Conservation (phyloP, 192 early-diverging fungal species). For the Phycomyces blakesleeanus region DNA sequence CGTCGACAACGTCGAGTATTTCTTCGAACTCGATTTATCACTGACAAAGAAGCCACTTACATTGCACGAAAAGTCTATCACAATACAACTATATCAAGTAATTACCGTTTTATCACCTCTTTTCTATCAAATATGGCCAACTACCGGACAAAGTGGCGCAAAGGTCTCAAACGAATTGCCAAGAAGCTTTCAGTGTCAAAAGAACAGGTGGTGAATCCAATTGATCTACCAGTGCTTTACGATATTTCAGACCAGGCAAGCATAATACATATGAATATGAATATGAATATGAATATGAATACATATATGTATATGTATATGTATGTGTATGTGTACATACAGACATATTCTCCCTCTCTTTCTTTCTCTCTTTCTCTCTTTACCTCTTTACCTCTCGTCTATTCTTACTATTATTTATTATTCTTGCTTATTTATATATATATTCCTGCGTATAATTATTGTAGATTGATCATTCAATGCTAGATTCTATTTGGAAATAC, state of each 20-base stretch:
- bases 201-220: background rate
- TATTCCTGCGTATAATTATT: too few species aligned
- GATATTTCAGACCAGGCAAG: conserved; percentile 13
- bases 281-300: too few species aligned
- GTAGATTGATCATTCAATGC: background rate
- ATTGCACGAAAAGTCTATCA: conserved; percentile 14
- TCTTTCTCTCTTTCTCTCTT: too few species aligned
- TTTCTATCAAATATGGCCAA: conserved; percentile 21
- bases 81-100: background rate
- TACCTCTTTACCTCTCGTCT: too few species aligned
- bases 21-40: conserved; percentile 17
- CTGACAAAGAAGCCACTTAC: conserved; percentile 10
- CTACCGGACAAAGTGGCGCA: conserved; percentile 18
- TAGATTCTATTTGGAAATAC: conserved; percentile 10
- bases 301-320: too few species aligned
- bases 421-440: background rate
- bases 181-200: conserved; percentile 1
- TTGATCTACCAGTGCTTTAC: background rate
- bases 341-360: too few species aligned
- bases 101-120: conserved; percentile 6
- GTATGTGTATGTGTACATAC: too few species aligned
- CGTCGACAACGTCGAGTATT: conserved; percentile 21
- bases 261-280: background rate
- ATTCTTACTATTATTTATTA: background rate
- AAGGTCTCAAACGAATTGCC: background rate